Conservation (phyloP, 306 rosid genomes). For the Fagus crenata region DNA sequence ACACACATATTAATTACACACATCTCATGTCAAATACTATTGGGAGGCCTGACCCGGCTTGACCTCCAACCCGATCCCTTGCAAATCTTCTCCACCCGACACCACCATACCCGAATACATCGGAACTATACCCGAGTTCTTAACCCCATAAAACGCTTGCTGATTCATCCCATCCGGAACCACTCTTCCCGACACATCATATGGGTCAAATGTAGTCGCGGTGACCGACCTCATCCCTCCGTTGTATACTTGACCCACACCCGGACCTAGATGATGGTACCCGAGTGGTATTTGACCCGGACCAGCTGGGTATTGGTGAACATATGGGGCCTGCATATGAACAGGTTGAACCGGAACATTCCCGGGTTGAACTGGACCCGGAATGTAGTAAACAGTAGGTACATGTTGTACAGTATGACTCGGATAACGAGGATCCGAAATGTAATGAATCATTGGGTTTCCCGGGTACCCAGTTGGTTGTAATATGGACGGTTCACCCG, state of each 20-base stretch:
- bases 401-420: conserved; percentile 43
- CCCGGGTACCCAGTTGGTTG: conserved; percentile 33
- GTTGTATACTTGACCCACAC: conserved; percentile 51
- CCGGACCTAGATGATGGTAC: conserved; percentile 51
- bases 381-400: conserved; percentile 50
- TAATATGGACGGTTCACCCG: conserved; percentile 22
- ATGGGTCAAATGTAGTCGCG: conserved; percentile 36
- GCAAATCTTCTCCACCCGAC: conserved; percentile 48
- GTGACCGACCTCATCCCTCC: conserved; percentile 46
- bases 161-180: conserved; percentile 47
- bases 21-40: conserved; percentile 15
- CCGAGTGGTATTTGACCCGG: conserved; percentile 53
- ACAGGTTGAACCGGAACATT: conserved; percentile 42
- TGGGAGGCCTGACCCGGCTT: conserved; percentile 48
- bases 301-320: conserved; percentile 46
- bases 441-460: conserved; percentile 41
- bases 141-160: conserved; percentile 55
- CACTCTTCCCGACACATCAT: conserved; percentile 35
- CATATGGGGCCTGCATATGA: conserved; percentile 42
- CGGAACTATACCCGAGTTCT: conserved; percentile 35
- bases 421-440: conserved; percentile 37
- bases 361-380: conserved; percentile 42
- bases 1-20: too few species aligned
- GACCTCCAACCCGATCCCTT: conserved; percentile 47
- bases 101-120: conserved; percentile 33